Conservation (phyloP, 163 green algal genomes). For the Chloromonas sp. region DNA sequence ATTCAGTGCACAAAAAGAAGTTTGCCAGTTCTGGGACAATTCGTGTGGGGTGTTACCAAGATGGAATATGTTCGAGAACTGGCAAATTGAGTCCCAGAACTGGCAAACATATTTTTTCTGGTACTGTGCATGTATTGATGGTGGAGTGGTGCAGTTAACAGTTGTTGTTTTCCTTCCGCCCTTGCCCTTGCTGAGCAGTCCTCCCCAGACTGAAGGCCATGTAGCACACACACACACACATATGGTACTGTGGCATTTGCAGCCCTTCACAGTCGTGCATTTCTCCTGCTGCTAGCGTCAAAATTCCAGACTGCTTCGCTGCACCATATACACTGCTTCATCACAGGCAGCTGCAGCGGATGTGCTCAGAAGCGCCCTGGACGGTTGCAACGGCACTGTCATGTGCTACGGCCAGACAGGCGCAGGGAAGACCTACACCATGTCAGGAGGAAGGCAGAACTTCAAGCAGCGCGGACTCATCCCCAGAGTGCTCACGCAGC, state of each 20-base stretch:
- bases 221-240: too few species aligned
- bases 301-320: neutral
- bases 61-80: too few species aligned
- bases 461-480: conserved; percentile 52
- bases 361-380: conserved; percentile 48
- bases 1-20: too few species aligned
- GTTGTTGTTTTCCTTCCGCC: too few species aligned
- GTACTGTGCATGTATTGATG: neutral
- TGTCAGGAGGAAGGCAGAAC: conserved; percentile 48
- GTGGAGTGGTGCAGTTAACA: too few species aligned
- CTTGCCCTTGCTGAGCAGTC: too few species aligned
- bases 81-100: neutral
- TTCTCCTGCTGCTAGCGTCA: too few species aligned
- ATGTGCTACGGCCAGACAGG: conserved; percentile 75
- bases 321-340: neutral
- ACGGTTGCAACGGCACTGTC: conserved; percentile 79
- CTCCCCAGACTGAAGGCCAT: too few species aligned
- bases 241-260: too few species aligned
- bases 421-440: conserved; percentile 77
- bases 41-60: neutral
- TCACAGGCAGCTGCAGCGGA: conserved; percentile 41
- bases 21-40: neutral
- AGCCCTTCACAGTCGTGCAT: too few species aligned
- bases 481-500: conserved; percentile 33
- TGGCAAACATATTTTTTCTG: neutral